phyloP scores from a whole-genome alignment of 768 basidiomycete genomes.

The Pulveroboletus frians region DNA sequence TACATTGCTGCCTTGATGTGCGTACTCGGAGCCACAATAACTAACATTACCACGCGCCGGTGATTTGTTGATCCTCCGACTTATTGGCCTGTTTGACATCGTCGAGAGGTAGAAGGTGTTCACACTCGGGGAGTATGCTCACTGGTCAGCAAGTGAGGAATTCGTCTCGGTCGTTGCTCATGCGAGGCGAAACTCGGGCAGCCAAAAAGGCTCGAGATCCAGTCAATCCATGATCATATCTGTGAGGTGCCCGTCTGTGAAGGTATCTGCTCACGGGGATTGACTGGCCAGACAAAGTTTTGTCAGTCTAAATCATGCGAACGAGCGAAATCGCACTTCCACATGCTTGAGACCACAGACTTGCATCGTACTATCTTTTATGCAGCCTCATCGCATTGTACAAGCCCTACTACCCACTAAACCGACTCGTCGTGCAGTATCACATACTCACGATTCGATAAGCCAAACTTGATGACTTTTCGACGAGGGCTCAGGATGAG shows the following conservation, averaged over 20 bases:
- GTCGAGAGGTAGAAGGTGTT: background rate
- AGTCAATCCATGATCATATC: background rate
- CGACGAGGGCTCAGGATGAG: slow-evolving; percentile 7
- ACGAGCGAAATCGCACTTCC: background rate
- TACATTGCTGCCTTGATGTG: too few relatives aligned
- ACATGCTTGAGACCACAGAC: background rate
- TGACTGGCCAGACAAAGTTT: slow-evolving; percentile 1
- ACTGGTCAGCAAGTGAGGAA: background rate
- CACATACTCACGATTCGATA: slow-evolving; percentile 79
- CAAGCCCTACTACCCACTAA: slow-evolving; percentile 19
- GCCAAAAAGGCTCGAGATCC: background rate
- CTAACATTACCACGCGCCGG: too few relatives aligned
- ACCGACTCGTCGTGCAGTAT: slow-evolving; percentile 73
- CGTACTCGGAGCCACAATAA: too few relatives aligned
- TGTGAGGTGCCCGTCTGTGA: background rate
- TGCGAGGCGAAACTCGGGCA: background rate
- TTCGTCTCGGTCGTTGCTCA: background rate
- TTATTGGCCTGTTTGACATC: too few relatives aligned
- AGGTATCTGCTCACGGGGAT: background rate
- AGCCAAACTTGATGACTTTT: slow-evolving; percentile 81
- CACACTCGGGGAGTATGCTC: background rate
- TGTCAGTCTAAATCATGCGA: background rate
- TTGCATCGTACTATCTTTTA: background rate
- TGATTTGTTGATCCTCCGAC: too few relatives aligned
- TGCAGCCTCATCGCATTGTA: background rate